phyloP scores from a whole-genome alignment of 2,329 filamentous ascomycete species.

The Apiospora koreana region DNA sequence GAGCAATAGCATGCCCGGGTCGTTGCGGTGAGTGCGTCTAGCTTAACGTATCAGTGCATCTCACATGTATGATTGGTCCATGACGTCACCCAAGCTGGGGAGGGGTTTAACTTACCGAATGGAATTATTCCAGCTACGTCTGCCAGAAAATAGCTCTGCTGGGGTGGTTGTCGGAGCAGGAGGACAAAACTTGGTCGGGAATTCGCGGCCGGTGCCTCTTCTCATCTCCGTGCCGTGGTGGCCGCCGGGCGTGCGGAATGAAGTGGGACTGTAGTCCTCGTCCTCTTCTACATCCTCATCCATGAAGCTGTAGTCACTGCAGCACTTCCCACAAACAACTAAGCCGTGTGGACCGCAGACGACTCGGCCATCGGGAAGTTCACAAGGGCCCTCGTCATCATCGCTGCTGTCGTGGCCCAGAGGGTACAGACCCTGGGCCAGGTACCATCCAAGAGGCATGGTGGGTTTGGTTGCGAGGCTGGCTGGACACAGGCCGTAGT shows the following conservation, averaged over 20 bases:
- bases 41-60: background rate
- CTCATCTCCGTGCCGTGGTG: constrained; percentile 17
- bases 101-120: background rate
- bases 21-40: constrained; percentile 30
- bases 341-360: constrained; percentile 37
- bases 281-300: constrained; percentile 26
- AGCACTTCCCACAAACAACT: constrained; percentile 34
- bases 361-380: constrained; percentile 36
- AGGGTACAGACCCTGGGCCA: constrained; percentile 28
- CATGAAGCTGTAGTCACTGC: constrained; percentile 38
- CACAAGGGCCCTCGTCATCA: constrained; percentile 35
- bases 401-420: constrained; percentile 29
- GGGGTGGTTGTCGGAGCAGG: constrained; percentile 23
- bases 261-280: no score
- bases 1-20: constrained; percentile 38
- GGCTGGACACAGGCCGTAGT: no score
- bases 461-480: background rate
- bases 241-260: no score
- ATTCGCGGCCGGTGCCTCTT: constrained; percentile 33
- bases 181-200: constrained; percentile 35
- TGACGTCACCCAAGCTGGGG: background rate
- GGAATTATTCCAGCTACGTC: background rate
- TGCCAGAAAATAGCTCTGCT: constrained; percentile 28
- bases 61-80: background rate
- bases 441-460: constrained; percentile 30